phyloP scores from a whole-genome alignment of 306 rosid species.

The Luffa aegyptiaca region DNA sequence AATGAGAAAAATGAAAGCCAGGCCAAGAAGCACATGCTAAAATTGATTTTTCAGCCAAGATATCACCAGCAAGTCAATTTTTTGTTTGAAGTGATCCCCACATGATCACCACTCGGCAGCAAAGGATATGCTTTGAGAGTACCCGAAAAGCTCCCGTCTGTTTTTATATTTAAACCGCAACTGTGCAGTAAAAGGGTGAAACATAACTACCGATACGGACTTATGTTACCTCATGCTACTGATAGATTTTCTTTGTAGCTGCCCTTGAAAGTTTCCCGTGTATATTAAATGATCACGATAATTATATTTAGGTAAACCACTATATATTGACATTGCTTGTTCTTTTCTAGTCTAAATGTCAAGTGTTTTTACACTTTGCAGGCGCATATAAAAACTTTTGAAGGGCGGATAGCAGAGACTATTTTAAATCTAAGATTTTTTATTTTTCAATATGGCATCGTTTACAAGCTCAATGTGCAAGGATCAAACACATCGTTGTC shows the following conservation, averaged over 20 bases:
- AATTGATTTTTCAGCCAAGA: neutral
- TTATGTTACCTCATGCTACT: neutral
- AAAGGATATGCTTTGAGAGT: neutral
- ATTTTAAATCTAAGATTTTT: conserved; percentile 83
- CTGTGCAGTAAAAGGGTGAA: neutral
- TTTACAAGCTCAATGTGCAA: conserved; percentile 64
- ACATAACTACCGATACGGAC: neutral
- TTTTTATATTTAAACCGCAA: neutral
- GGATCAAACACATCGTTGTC: conserved; percentile 58
- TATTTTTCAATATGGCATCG: conserved; percentile 88
- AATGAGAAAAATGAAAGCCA: neutral
- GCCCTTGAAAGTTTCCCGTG: neutral
- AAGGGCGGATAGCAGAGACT: conserved; percentile 76
- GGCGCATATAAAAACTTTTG: conserved; percentile 69
- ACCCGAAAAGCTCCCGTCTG: neutral
- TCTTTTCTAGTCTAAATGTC: neutral
- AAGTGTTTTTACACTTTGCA: conserved; percentile 19
- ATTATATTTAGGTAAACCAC: neutral
- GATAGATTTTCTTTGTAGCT: neutral
- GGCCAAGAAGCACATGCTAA: neutral
- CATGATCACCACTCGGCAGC: neutral
- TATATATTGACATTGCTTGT: neutral
- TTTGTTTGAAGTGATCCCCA: neutral
- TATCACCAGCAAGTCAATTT: neutral
- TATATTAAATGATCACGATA: neutral